Base-by-base conservation (phyloP, 2,329 filamentous ascomycete species). In the Conoideocrella luteorostrata region DNA sequence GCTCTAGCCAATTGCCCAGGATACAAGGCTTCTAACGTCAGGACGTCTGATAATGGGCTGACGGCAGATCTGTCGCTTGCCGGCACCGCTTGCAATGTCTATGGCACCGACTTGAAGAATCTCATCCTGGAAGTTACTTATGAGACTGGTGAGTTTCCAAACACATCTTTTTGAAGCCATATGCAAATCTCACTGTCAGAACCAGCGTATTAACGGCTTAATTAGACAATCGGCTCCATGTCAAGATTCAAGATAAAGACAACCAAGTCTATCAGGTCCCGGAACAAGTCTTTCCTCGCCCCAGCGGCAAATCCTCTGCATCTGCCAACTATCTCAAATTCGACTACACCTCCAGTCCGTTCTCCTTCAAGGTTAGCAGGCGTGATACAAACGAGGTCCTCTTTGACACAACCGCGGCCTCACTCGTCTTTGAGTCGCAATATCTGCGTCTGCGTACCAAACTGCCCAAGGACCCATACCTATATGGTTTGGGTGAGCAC, bases 401-500 rank as follows among this genome's bases (percentile, higher is more conserved):
- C 3, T 89, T 90, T 34, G 82, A 90, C 54, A 86, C 84, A 0
- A 78, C 79, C 1, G 81, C 74, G 1, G 75, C 77, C 4, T 69
- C 71, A 7, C 66, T 93, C 10, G 69, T 93, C 34, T 93, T 89
- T 53, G 82, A 93, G 64, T 79, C 78, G 10, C 86, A 93, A 61
- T 93, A 88, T 55, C 63, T 93, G 20, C 78, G 82, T 17, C 69
- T 91, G 46, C 75, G 84, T 34, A 90, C 86, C 2, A 76, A 71
- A 47, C 69, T 93, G 10, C 86, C 87, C 0, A 62, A 76, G 1
- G 69, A 80, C 42, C 84, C 86, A 0, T 78, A 84, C 53, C 66
- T 93, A 5, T 93, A 93, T 57, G 87, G 88, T 1, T 71, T 91
- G 2, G 87, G 87, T 28, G 86, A 91, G 63, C 84, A 88, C 58